A percentile compares a stretch with the other conserved stretches of the same genome.
Evolutionary conservation across 805 yeast genomes (phyloP).

Genomic region (Tetrapisispora fleetii): DNA sequence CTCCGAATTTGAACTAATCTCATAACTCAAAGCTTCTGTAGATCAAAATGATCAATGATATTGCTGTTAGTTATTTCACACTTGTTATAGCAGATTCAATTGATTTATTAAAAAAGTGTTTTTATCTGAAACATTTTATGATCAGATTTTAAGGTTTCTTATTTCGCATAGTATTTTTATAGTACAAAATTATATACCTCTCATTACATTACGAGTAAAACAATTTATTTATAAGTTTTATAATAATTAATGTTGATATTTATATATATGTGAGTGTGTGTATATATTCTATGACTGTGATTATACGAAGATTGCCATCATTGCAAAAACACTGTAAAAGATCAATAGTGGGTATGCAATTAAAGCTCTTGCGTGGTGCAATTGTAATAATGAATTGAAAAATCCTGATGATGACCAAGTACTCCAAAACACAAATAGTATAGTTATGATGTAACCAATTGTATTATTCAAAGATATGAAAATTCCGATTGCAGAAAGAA

Average conservation of each 20-base stretch:
- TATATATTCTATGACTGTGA: not conserved
- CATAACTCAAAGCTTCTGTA: not conserved
- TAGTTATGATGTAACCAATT: constrained; percentile 61
- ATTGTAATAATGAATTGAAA: constrained; percentile 72
- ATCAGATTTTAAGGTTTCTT: too few species aligned
- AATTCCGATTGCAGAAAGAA: constrained; percentile 46
- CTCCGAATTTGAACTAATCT: not conserved
- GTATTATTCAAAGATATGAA: constrained; percentile 68
- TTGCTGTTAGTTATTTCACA: too few species aligned
- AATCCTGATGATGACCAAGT: constrained; percentile 90
- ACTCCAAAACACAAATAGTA: constrained; percentile 74
- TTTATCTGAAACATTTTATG: too few species aligned
- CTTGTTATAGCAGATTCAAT: not conserved
- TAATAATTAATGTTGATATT: not conserved
- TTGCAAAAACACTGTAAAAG: constrained; percentile 88
- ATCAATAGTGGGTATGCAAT: constrained; percentile 89
- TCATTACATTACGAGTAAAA: too few species aligned
- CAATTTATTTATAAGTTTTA: too few species aligned
- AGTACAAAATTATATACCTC: too few species aligned
- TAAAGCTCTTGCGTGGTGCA: constrained; percentile 76
- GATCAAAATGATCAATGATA: not conserved
- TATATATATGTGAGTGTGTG: not conserved
- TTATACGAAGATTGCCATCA: constrained; percentile 80
- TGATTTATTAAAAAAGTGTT: too few species aligned
- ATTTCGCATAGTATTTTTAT: too few species aligned